These are phyloP conservation scores for Clitoria ternatea DNA, from an alignment of 306 rosid genomes.

Conservation along the genomic window DNA sequence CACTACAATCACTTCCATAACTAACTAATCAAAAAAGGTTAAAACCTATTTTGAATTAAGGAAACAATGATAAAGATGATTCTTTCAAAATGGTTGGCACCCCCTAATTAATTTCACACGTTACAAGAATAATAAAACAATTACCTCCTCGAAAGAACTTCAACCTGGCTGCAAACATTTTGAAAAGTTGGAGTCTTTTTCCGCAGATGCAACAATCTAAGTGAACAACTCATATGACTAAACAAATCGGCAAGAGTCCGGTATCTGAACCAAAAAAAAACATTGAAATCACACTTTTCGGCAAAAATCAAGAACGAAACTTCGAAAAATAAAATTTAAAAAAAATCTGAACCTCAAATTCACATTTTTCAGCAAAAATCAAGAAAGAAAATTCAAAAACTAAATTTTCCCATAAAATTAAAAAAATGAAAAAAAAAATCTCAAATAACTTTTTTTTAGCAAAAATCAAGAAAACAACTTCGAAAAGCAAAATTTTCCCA, in stretches of 20 bases:
- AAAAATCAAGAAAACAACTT: not conserved
- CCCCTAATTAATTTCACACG: not conserved
- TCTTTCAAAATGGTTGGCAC: not conserved
- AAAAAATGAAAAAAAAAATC: too few relatives aligned
- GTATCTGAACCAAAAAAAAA: constrained; percentile 35
- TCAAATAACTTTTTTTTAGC: too few relatives aligned
- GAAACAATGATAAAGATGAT: too few relatives aligned
- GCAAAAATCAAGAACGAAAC: not conserved
- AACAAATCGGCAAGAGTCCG: constrained; percentile 39
- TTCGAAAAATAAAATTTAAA: too few relatives aligned
- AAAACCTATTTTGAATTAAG: too few relatives aligned
- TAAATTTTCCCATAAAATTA: too few relatives aligned
- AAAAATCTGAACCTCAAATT: too few relatives aligned
- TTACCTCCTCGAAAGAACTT: constrained; percentile 53
- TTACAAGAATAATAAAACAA: not conserved
- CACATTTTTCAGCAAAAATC: too few relatives aligned
- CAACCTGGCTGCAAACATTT: constrained; percentile 49
- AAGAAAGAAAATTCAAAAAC: too few relatives aligned
- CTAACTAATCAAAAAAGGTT: not conserved
- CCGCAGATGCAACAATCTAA: constrained; percentile 45
- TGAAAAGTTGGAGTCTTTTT: constrained; percentile 51
- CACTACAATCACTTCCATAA: not conserved
- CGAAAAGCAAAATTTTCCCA: not conserved
- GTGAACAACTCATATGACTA: constrained; percentile 44
- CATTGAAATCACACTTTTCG: not conserved